phyloP scores from a whole-genome alignment of 2,329 filamentous ascomycete genomes.

The Microsporum canis region DNA sequence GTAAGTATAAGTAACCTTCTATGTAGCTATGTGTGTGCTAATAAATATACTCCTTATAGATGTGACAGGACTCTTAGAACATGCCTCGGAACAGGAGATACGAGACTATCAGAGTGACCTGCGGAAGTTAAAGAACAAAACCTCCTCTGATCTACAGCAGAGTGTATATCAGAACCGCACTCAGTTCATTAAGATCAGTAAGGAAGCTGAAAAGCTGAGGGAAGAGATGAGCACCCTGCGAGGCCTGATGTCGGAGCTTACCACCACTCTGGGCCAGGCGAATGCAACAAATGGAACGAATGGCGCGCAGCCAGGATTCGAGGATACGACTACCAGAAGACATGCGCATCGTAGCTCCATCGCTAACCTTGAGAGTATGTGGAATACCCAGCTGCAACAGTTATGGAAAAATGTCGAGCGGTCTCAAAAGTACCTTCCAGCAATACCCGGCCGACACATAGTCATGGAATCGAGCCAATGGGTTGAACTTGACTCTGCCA shows the following conservation, averaged over 20 bases:
- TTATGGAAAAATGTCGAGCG: conserved; percentile 97
- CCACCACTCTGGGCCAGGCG: conserved; percentile 49
- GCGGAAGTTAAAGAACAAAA: conserved; percentile 63
- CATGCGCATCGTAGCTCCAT: conserved; percentile 83
- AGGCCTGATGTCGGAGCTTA: conserved; percentile 86
- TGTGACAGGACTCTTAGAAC: conserved; percentile 56
- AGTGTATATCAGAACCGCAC: conserved; percentile 95
- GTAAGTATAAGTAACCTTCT: conserved; percentile 33
- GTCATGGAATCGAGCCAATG: conserved; percentile 84
- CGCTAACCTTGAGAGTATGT: conserved; percentile 57
- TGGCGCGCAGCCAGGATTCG: conserved; percentile 39
- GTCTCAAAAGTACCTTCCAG: conserved; percentile 91
- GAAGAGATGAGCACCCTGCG: conserved; percentile 85
- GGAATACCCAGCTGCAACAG: conserved; percentile 59
- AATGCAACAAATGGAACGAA: conserved; percentile 37
- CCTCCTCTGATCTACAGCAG: conserved; percentile 75
- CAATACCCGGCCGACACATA: conserved; percentile 81
- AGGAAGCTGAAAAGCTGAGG: conserved; percentile 96
- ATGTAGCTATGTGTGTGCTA: conserved; percentile 1
- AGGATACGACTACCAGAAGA: conserved; percentile 43
- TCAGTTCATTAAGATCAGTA: conserved; percentile 98
- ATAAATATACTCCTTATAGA: conserved; percentile 20
- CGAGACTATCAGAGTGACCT: conserved; percentile 66
- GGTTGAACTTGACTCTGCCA: conserved; percentile 95
- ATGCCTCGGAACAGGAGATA: conserved; percentile 81